These are phyloP conservation scores for Annulohypoxylon truncatum DNA, from an alignment of 2,329 filamentous ascomycete genomes.

Conservation along the genomic window DNA sequence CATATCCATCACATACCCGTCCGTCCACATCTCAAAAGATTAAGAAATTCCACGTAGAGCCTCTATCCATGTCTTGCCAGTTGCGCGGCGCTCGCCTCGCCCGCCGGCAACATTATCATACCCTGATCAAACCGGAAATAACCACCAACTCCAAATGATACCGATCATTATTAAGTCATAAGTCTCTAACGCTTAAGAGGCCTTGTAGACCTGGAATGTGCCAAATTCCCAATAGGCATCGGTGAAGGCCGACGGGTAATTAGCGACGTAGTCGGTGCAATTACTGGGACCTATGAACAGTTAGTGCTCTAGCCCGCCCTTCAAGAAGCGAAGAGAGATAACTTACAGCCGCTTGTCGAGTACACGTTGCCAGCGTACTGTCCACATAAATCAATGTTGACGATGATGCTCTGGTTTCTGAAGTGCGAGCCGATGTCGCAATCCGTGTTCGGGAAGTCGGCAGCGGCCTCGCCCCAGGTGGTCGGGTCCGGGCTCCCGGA, in stretches of 20 bases:
- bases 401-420: constrained; percentile 72
- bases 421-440: constrained; percentile 71
- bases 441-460: constrained; percentile 73
- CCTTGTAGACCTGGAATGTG: constrained; percentile 67
- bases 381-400: constrained; percentile 74
- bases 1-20: neutral
- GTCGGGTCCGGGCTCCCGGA: constrained; percentile 66
- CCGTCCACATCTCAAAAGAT: neutral
- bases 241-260: constrained; percentile 65
- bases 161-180: constrained; percentile 14
- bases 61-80: constrained; percentile 9
- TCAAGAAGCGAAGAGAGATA: constrained; percentile 4
- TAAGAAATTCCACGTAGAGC: constrained; percentile 5
- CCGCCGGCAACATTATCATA: constrained; percentile 1
- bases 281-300: constrained; percentile 60
- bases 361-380: constrained; percentile 62
- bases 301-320: constrained; percentile 40
- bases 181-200: constrained; percentile 40
- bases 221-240: constrained; percentile 75
- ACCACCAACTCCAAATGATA: constrained; percentile 33
- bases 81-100: neutral
- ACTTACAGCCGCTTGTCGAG: constrained; percentile 58
- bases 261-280: constrained; percentile 68
- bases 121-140: neutral
- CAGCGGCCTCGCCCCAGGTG: constrained; percentile 70